These are phyloP conservation scores for Ophiostoma triangulosporum DNA, from an alignment of 2,329 filamentous ascomycete genomes.

Conservation along the genomic window DNA sequence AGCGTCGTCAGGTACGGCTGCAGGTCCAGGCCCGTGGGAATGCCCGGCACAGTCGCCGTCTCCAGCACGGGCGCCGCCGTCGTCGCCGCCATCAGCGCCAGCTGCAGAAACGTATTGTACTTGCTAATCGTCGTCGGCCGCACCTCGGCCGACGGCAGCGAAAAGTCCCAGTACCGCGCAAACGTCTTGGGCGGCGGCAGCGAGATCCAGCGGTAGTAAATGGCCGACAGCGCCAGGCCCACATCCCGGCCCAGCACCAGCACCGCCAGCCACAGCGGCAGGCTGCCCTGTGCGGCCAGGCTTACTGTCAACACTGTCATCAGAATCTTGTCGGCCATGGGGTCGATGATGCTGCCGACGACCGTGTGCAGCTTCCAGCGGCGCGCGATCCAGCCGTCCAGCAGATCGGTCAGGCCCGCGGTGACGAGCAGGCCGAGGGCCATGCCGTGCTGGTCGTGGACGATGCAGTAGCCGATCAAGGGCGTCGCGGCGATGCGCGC, in stretches of 20 bases:
- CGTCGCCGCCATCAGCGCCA: slow-evolving; percentile 73
- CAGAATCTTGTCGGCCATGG: slow-evolving; percentile 90
- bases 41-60: background rate
- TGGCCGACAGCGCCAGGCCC: slow-evolving; percentile 67
- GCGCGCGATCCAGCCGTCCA: slow-evolving; percentile 90
- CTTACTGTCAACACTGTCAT: slow-evolving; percentile 90
- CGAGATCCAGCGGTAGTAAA: slow-evolving; percentile 94
- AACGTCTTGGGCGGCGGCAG: slow-evolving; percentile 90
- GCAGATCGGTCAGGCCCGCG: slow-evolving; percentile 77
- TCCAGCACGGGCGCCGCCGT: slow-evolving; percentile 62
- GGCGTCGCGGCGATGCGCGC: slow-evolving; percentile 75
- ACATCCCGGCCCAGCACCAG: slow-evolving; percentile 84
- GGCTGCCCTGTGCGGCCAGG: slow-evolving; percentile 65
- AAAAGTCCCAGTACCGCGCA: slow-evolving; percentile 91
- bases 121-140: slow-evolving; percentile 75
- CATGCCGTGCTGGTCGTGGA: slow-evolving; percentile 66
- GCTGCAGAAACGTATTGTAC: slow-evolving; percentile 85
- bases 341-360: slow-evolving; percentile 86
- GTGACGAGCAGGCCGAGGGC: slow-evolving; percentile 83
- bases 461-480: slow-evolving; percentile 73
- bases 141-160: slow-evolving; percentile 73
- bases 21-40: slow-evolving; percentile 32
- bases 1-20: slow-evolving; percentile 40
- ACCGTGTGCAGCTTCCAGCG: slow-evolving; percentile 82
- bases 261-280: slow-evolving; percentile 79